Evolutionary conservation across 805 yeast genomes (phyloP).

Genomic region (Spathaspora gorwiae): DNA sequence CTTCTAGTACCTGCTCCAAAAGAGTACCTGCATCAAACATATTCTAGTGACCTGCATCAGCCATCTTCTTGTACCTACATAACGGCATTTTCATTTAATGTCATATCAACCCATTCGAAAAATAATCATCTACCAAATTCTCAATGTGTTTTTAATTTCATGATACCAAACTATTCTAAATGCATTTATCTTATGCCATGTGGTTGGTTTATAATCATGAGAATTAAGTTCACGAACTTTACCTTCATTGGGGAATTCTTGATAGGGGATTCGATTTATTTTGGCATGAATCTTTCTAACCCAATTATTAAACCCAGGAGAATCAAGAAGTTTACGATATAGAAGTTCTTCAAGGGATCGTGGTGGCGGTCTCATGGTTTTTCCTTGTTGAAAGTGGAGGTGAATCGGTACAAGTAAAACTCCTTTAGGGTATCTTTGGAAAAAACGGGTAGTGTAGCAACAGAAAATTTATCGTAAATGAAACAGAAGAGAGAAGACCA

Average conservation of each 20-base stretch:
- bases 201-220: slow-evolving; percentile 44
- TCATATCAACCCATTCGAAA: background rate
- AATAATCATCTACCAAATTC: slow-evolving; percentile 25
- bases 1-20: too few relatives aligned
- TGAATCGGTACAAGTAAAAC: too few relatives aligned
- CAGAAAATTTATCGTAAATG: too few relatives aligned
- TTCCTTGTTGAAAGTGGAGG: too few relatives aligned
- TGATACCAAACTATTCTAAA: slow-evolving; percentile 54
- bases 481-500: too few relatives aligned
- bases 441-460: too few relatives aligned
- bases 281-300: slow-evolving; percentile 60
- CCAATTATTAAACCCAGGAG: slow-evolving; percentile 57
- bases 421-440: too few relatives aligned
- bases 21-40: background rate
- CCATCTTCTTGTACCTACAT: slow-evolving; percentile 3
- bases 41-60: slow-evolving; percentile 3
- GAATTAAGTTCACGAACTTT: slow-evolving; percentile 17
- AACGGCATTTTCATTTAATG: background rate
- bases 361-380: slow-evolving; percentile 14
- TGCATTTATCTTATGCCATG: slow-evolving; percentile 55
- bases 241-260: slow-evolving; percentile 15
- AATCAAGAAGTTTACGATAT: slow-evolving; percentile 44
- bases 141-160: slow-evolving; percentile 54
- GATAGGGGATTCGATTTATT: slow-evolving; percentile 56
- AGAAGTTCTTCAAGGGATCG: slow-evolving; percentile 45